Conservation (phyloP, 495 filamentous ascomycete species). For the Hyaloscypha bicolor region DNA sequence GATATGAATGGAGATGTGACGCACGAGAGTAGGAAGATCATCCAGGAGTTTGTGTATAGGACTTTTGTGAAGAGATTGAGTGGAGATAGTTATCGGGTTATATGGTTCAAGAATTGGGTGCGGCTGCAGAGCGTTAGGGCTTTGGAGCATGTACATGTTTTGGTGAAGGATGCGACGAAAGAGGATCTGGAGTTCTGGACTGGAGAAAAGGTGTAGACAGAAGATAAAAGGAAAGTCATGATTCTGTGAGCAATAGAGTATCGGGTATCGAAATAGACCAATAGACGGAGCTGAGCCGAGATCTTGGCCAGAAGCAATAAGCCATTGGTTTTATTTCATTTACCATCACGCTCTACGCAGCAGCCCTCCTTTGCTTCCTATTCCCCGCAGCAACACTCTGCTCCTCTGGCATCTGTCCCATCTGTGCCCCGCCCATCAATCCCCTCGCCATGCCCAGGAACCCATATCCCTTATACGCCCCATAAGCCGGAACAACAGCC, state of each 20-base stretch:
- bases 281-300: background rate
- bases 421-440: slow-evolving; percentile 53
- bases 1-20: slow-evolving; percentile 72
- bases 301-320: background rate
- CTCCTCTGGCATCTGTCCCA: slow-evolving; percentile 38
- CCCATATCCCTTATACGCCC: slow-evolving; percentile 67
- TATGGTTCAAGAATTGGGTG: slow-evolving; percentile 96
- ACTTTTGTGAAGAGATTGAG: slow-evolving; percentile 66
- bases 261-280: background rate
- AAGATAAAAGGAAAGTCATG: background rate
- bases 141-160: slow-evolving; percentile 73
- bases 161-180: slow-evolving; percentile 31
- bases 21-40: slow-evolving; percentile 58
- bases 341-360: slow-evolving; percentile 6
- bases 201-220: slow-evolving; percentile 8
- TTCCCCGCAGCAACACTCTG: slow-evolving; percentile 44
- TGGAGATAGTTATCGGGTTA: slow-evolving; percentile 57
- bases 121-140: slow-evolving; percentile 83
- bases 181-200: slow-evolving; percentile 33
- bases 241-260: background rate
- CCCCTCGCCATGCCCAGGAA: slow-evolving; percentile 66
- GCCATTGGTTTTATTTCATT: background rate
- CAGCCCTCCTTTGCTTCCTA: slow-evolving; percentile 47
- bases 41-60: slow-evolving; percentile 66
- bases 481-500: slow-evolving; percentile 70